These are phyloP conservation scores for Claviceps africana DNA, from an alignment of 2,329 filamentous ascomycete genomes.

Conservation along the genomic window DNA sequence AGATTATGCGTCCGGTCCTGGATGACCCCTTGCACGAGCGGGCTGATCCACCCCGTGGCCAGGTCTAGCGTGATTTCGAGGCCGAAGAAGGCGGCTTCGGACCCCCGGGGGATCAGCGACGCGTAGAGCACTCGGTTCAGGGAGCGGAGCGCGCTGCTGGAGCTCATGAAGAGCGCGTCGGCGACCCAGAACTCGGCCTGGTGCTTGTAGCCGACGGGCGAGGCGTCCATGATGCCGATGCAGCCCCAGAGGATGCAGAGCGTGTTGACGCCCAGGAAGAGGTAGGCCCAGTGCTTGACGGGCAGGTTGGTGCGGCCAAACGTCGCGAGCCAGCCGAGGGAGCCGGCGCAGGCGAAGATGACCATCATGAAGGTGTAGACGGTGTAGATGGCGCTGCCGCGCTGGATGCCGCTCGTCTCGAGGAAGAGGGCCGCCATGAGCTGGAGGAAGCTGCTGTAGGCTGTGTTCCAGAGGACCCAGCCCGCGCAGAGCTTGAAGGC, in stretches of 20 bases:
- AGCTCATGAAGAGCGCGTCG: slow-evolving; percentile 9
- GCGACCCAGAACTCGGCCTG: slow-evolving; percentile 10
- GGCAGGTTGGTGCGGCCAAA: slow-evolving; percentile 5
- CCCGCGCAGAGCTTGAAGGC: slow-evolving; percentile 11
- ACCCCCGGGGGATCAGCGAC: slow-evolving; percentile 10
- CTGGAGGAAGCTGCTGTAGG: slow-evolving; percentile 9
- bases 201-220: slow-evolving; percentile 10
- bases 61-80: slow-evolving; percentile 11
- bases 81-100: slow-evolving; percentile 9
- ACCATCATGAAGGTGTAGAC: slow-evolving; percentile 10
- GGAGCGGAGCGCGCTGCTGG: slow-evolving; percentile 10
- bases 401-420: slow-evolving; percentile 8
- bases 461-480: slow-evolving; percentile 11
- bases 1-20: slow-evolving; percentile 10
- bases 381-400: slow-evolving; percentile 9
- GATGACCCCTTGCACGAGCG: slow-evolving; percentile 9
- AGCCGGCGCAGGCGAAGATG: slow-evolving; percentile 9
- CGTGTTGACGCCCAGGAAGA: slow-evolving; percentile 9
- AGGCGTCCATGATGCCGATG: slow-evolving; percentile 7
- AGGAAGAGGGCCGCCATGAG: slow-evolving; percentile 9
- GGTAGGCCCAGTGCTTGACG: slow-evolving; percentile 10
- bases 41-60: slow-evolving; percentile 11
- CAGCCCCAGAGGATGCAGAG: slow-evolving; percentile 11
- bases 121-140: slow-evolving; percentile 9
- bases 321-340: slow-evolving; percentile 8